Conservation (phyloP, 805 yeast species). For the Starmera pachycereana region DNA sequence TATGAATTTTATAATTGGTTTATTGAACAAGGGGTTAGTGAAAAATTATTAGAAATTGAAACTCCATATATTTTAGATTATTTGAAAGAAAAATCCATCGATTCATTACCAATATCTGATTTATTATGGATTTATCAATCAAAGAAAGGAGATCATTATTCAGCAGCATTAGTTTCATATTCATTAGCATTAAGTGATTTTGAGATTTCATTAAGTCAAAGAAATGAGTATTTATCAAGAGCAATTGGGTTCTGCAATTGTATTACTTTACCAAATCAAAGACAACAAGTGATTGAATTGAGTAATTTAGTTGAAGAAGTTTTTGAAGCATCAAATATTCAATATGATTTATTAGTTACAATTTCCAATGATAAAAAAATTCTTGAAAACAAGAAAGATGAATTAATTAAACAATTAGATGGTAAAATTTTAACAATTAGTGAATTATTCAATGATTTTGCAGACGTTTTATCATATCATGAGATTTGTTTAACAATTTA, state of each 20-base stretch:
- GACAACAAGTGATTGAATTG: constrained; percentile 68
- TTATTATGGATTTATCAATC: constrained; percentile 85
- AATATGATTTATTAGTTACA: constrained; percentile 37
- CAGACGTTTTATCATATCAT: constrained; percentile 81
- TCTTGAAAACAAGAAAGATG: constrained; percentile 35
- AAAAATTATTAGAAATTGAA: constrained; percentile 65
- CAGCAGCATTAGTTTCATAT: constrained; percentile 78
- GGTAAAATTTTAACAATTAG: constrained; percentile 59
- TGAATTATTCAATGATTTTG: constrained; percentile 75
- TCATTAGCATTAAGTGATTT: constrained; percentile 68
- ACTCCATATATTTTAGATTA: constrained; percentile 76
- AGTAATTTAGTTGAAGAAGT: constrained; percentile 65
- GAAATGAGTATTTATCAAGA: constrained; percentile 83
- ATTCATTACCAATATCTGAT: constrained; percentile 66
- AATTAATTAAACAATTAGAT: constrained; percentile 45
- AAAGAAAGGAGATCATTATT: constrained; percentile 63
- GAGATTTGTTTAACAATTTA: constrained; percentile 72
- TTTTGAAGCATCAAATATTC: constrained; percentile 79
- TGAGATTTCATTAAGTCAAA: constrained; percentile 51
- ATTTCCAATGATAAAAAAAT: constrained; percentile 44
- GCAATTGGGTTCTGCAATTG: constrained; percentile 92
- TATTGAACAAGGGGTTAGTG: constrained; percentile 65
- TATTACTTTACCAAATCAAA: constrained; percentile 61
- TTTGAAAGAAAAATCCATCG: constrained; percentile 54
- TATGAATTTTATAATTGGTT: constrained; percentile 91